Base-by-base conservation (phyloP, 257 asterid species). In the Pogostemon cablin region DNA sequence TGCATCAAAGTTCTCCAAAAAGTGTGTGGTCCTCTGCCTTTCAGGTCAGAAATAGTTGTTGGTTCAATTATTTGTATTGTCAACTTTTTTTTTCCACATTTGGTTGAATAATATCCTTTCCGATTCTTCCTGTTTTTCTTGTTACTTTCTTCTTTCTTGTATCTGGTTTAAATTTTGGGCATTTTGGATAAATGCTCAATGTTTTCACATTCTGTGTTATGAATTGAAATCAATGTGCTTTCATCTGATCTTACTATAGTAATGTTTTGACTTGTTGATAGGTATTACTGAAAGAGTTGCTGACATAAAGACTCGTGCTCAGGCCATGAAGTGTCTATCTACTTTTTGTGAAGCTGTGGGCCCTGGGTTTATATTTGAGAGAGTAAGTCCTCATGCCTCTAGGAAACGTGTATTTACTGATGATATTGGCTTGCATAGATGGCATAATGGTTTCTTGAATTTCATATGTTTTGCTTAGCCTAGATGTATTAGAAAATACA, bases 221-320 rank as follows among this genome's bases (percentile, higher is more conserved):
- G 47, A 73, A 25, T 69, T n/a, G 34, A 69, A 55, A 57, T n/a
- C 55, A 6, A 15, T 43, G 15, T 37, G 65, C 54, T 67, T 78
- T 81, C 60, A 35, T 62, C 49, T 46, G 42, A 70, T 66, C 40
- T 62, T 62, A 76, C 42, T 35, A 60, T 42, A 65, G 52, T 62
- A 65, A 42, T 25, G 32, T 69, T 73, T 75, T 75, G 66, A 67
- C 42, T 67, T 79, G 69, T 49, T 71, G 55, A 61, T 81, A 95
- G 99, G 99, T 65, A 75, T 91, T 66, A 78, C 95, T 74, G 99
- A 95, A 76, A 88, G 99, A 78, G 96, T 95, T 69, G 99, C 99
- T 78, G 99, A 95, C 80, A 91, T 95, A 77, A 95, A 95, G 91
- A 91, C 97, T 48, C 95, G 98, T 75, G 82, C 82, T 82, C 96